Evolutionary conservation across 441 rosid species (phyloP).

Genomic region (Croton setiger): DNA sequence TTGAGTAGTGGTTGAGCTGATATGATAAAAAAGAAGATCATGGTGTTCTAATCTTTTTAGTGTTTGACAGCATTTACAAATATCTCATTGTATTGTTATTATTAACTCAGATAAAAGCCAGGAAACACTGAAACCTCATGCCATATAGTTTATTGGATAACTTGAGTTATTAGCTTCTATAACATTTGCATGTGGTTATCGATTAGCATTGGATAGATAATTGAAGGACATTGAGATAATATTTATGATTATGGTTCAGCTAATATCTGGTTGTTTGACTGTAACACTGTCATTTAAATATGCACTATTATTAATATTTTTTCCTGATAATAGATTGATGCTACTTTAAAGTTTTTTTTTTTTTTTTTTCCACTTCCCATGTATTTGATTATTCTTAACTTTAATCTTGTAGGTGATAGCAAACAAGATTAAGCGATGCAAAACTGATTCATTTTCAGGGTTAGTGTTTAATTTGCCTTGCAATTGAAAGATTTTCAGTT

Average conservation of each 20-base stretch:
- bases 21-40: not conserved
- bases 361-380: conserved; percentile 9
- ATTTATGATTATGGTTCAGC: not conserved
- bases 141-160: not conserved
- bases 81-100: not conserved
- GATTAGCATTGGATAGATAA: not conserved
- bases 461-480: conserved; percentile 27
- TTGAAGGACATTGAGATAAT: not conserved
- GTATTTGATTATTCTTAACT: not conserved
- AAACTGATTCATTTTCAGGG: conserved; percentile 85
- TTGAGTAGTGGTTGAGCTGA: not conserved
- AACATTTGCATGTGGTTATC: not conserved
- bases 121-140: not conserved
- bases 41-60: not conserved
- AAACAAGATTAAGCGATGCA: conserved; percentile 94
- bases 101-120: not conserved
- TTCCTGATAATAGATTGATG: not conserved
- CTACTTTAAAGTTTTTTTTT: not conserved
- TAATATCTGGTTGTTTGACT: not conserved
- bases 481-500: not conserved
- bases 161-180: not conserved
- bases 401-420: conserved; percentile 54
- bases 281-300: not conserved
- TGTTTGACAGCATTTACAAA: not conserved
- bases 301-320: not conserved